Base-by-base conservation (phyloP, 1,284 basidiomycete genomes). In the Ganoderma multipileum region DNA sequence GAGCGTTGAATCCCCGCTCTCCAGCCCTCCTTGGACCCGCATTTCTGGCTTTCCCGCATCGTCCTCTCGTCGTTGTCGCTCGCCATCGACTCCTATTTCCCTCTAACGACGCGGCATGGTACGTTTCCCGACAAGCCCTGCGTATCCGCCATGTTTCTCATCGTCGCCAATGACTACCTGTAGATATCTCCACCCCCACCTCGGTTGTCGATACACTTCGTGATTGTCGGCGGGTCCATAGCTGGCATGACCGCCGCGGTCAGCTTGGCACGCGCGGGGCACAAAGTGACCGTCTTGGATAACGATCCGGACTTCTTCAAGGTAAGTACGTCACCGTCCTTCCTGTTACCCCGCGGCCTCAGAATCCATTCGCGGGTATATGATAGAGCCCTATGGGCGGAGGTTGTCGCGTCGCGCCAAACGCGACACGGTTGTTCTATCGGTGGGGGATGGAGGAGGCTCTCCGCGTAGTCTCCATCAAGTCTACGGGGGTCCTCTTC, bases 181-280 rank as follows among this genome's bases (percentile, higher is more conserved):
- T 52, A 36, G 54, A 41, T 42, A 69, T 30, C 44, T 20, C 54
- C 38, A 11, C 67, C 30, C 14, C 54, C 38, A 16, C 67, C 30
- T 16, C 18, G 54, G 28, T 62, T 78, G 3, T 71, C 68, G 5
- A 72, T 80, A 50, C 74, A 79, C 36, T 78, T 81, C 66, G 42
- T 80, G 59, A 67, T 81, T 65, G 61, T 80, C 60, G 80, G 80
- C 28, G 76, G 77, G 23, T 76, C 78, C 47, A 69, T 78, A 41
- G 66, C 76, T 14, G 79, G 79, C 39, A 75, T 80, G 52, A 72
- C 76, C 28, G 65, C 75, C 6, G 79, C 79, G 1, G 74, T 79
- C 39, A 72, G 76, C 1, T 76, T 81, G 61, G 65, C 72, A 18
- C 67, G 75, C 23, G 75, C 73, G 0, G 80, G 80, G 2, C 80